phyloP scores from a whole-genome alignment of 2,329 filamentous ascomycete species.

The Orbilia oligospora region DNA sequence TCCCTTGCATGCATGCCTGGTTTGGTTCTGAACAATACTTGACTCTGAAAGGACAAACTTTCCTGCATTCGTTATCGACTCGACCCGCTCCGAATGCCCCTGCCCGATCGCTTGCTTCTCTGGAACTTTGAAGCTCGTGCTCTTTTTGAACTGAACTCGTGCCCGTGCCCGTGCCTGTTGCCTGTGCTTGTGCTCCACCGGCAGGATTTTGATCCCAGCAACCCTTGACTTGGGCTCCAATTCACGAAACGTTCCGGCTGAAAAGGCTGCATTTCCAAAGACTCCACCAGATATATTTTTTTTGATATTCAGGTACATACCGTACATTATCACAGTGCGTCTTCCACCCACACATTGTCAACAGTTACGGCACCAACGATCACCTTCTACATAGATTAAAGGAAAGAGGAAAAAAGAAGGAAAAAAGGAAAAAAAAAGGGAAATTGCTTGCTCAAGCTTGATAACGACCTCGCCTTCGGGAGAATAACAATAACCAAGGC shows the following conservation, averaged over 20 bases:
- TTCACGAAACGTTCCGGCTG: conserved; percentile 59
- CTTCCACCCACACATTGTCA: conserved; percentile 17
- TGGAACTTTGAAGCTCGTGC: conserved; percentile 37
- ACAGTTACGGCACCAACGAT: conserved; percentile 28
- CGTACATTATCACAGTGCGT: conserved; percentile 38
- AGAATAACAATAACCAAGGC: conserved; percentile 47
- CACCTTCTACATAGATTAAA: conserved; percentile 31
- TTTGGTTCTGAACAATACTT: conserved; percentile 4
- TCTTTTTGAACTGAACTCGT: conserved; percentile 26
- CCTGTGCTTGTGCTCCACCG: conserved; percentile 48
- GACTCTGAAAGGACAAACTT: conserved; percentile 41
- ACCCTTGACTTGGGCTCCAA: conserved; percentile 58
- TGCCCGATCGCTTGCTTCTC: conserved; percentile 16
- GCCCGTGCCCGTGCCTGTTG: conserved; percentile 32
- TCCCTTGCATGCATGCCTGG: conserved; percentile 39
- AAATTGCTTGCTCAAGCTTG: conserved; percentile 13
- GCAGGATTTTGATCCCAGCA: conserved; percentile 52
- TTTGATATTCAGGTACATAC: conserved; percentile 59
- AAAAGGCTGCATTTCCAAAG: conserved; percentile 54
- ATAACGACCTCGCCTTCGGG: conserved; percentile 55
- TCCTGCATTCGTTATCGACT: conserved; percentile 43
- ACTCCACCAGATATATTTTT: conserved; percentile 46
- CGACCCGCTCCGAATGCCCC: conserved; percentile 32
- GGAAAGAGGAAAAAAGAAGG: neutral
- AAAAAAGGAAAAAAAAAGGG: conserved; percentile 12